Evolutionary conservation across 805 yeast genomes (phyloP).

Genomic region (Candida golubevii): DNA sequence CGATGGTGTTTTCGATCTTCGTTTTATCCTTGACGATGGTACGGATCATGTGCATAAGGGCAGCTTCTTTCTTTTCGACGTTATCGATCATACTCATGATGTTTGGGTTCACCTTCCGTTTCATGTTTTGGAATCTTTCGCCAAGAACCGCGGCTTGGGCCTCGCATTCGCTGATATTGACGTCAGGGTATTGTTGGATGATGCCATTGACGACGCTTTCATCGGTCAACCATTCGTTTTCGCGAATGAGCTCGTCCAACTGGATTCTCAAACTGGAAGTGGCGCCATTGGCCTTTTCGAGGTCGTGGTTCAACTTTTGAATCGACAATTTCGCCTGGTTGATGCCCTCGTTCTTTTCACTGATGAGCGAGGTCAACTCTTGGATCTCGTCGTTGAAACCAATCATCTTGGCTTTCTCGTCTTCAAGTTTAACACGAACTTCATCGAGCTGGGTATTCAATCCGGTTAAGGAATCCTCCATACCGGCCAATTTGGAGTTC

Average conservation of each 20-base stretch:
- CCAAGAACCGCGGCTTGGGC: constrained; percentile 52
- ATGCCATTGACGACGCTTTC: constrained; percentile 51
- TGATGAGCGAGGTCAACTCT: constrained; percentile 49
- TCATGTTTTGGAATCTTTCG: constrained; percentile 63
- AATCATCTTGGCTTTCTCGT: constrained; percentile 53
- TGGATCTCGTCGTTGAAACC: constrained; percentile 75
- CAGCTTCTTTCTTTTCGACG: constrained; percentile 79
- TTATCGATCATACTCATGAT: constrained; percentile 90
- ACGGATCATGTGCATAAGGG: constrained; percentile 72
- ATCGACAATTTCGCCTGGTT: constrained; percentile 47
- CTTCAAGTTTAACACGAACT: constrained; percentile 37
- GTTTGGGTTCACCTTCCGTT: constrained; percentile 75
- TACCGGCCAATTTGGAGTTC: constrained; percentile 4
- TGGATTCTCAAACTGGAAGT: constrained; percentile 33
- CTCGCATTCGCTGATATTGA: constrained; percentile 60
- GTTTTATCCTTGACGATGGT: constrained; percentile 86
- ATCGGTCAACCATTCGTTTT: constrained; percentile 73
- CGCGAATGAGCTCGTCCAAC: constrained; percentile 45
- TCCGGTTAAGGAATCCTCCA: constrained; percentile 22
- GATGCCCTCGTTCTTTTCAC: constrained; percentile 39
- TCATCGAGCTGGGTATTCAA: constrained; percentile 18
- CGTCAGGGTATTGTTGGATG: constrained; percentile 57
- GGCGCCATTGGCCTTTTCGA: constrained; percentile 44
- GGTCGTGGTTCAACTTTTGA: constrained; percentile 52
- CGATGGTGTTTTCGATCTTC: constrained; percentile 85